Base-by-base conservation (phyloP, 306 rosid species). In the Pyrus bretschneideri region DNA sequence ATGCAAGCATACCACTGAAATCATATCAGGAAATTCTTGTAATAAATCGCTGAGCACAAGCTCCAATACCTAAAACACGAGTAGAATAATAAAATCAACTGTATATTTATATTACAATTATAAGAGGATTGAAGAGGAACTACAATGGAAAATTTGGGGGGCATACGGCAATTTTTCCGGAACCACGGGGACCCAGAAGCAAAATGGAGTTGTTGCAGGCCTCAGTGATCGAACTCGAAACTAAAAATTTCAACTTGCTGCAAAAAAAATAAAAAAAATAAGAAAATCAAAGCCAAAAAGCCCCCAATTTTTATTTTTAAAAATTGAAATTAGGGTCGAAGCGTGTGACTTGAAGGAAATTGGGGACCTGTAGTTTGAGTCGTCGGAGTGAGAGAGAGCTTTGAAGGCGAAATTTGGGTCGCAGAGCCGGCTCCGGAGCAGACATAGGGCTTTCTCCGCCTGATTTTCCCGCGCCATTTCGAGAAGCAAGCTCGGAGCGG, bases 141-240 rank as follows among this genome's bases (percentile, higher is more conserved):
- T 35, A 19, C 27, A 65, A 33, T 18, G n/a, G 9, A 38, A 68
- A 40, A 75, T 61, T 52, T 22, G 55, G 55, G 35, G 35, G 67
- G 82, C 88, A 51, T 80, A 93, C 98, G 78, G 88, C 88, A 9
- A 80, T 76, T 83, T 95, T 95, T 38, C 98, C 97, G 11, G 90
- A 86, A 76, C 97, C 98, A 9, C 98, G 96, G 14, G 97, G 92
- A 65, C 98, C 98, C 31, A 92, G 90, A 72, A 95, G 98, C 67
- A 95, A 85, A 64, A 95, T 87, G 21, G 98, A 95, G 71, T 89
- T 95, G 84, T 92, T 95, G 75, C 97, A 92, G 8, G 92, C 98
- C 74, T 90, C 98, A 4, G 91, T 85, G 22, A 95, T 77, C 27
- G 98, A 95, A 87, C 90, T 83, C 14, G 97, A 89, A 27, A 95